phyloP scores from a whole-genome alignment of 257 asterid species.

The Capsicum baccatum region DNA sequence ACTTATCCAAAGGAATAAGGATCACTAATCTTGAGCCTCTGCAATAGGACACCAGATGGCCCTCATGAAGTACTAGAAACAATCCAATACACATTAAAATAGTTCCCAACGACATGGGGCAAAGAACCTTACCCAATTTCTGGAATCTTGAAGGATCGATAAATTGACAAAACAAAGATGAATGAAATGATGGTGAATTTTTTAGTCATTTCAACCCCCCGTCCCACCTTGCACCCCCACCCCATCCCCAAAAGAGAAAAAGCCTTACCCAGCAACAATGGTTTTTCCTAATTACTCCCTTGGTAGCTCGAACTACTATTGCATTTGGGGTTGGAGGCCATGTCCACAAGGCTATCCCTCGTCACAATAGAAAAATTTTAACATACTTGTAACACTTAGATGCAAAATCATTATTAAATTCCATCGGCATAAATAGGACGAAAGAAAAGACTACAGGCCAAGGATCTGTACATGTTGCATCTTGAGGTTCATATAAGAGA shows the following conservation, averaged over 20 bases:
- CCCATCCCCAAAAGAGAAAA: not conserved
- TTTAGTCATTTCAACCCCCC: not conserved
- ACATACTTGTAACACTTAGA: not conserved
- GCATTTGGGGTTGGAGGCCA: not conserved
- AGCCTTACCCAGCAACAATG: not conserved
- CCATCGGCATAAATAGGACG: not conserved
- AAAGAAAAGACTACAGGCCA: constrained; percentile 3
- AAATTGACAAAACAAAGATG: not conserved
- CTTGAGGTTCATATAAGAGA: constrained; percentile 10
- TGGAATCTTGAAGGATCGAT: constrained; percentile 16
- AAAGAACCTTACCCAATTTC: not conserved
- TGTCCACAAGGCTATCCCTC: not conserved
- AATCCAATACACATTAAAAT: not conserved
- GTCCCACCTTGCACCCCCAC: not conserved
- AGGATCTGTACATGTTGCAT: constrained; percentile 1
- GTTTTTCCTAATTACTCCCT: constrained; percentile 14
- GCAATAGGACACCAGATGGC: constrained; percentile 13
- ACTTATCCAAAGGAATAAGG: constrained; percentile 17
- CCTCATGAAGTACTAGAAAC: constrained; percentile 5
- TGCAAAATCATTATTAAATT: constrained; percentile 19
- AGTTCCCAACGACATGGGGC: constrained; percentile 13
- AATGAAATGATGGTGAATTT: not conserved
- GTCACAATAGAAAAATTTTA: not conserved
- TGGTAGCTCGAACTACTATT: not conserved
- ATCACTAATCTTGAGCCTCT: not conserved